Evolutionary conservation across 208 protist species (phyloP).

Genomic region (Phytomonas sp.): DNA sequence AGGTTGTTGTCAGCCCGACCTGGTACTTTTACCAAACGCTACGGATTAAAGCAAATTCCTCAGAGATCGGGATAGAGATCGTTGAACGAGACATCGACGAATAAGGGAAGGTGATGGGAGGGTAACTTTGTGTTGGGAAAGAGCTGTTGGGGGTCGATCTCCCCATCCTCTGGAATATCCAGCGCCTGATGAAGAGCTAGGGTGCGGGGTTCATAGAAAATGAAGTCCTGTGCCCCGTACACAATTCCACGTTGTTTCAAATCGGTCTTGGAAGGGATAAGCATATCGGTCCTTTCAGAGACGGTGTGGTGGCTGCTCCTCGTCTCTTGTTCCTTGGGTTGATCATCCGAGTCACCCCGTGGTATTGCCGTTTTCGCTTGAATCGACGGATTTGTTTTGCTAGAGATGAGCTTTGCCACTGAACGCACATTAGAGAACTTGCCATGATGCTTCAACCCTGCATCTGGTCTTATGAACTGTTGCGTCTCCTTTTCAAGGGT

Average conservation of each 20-base stretch:
- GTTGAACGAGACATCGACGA: constrained; percentile 80
- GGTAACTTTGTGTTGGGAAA: constrained; percentile 60
- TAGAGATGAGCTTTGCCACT: not conserved
- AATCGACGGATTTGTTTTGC: not conserved
- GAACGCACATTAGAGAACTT: constrained; percentile 17
- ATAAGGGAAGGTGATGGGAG: constrained; percentile 71
- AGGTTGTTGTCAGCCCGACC: too few species aligned
- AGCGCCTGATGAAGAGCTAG: constrained; percentile 74
- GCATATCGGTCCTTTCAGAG: constrained; percentile 2
- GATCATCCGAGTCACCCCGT: not conserved
- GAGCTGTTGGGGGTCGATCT: constrained; percentile 45
- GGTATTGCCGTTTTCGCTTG: not conserved
- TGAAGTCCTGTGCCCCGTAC: constrained; percentile 70
- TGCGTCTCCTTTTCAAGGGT: constrained; percentile 32
- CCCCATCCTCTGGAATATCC: constrained; percentile 56
- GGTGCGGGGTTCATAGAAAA: constrained; percentile 68
- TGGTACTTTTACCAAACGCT: too few species aligned
- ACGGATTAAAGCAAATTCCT: not conserved
- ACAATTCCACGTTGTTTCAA: constrained; percentile 21
- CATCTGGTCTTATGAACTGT: constrained; percentile 18
- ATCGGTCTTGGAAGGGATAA: constrained; percentile 13
- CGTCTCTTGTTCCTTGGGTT: not conserved
- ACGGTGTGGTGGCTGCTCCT: not conserved
- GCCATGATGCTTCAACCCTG: constrained; percentile 17
- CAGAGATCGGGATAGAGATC: constrained; percentile 57